A percentile compares a stretch with the other conserved stretches of the same genome.
Conservation (phyloP, 768 basidiomycete species). For the Pleurotus eryngii region DNA sequence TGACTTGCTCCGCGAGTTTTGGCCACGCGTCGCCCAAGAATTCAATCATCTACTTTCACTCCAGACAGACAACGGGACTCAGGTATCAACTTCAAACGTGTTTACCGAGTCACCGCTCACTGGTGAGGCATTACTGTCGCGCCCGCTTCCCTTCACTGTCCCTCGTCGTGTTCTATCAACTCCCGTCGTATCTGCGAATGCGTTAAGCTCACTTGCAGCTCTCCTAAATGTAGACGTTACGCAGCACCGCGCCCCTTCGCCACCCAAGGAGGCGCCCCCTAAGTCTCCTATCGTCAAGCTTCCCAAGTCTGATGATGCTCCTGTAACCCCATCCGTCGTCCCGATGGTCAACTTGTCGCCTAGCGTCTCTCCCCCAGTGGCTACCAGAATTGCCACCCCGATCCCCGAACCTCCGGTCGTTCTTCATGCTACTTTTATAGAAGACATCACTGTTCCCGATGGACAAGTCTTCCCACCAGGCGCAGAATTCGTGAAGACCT, state of each 20-base stretch:
- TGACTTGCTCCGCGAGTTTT: constrained; percentile 23
- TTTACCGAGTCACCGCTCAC: constrained; percentile 24
- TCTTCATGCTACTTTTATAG: constrained; percentile 55
- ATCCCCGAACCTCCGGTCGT: constrained; percentile 10
- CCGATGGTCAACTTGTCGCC: background rate
- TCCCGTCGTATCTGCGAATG: constrained; percentile 12
- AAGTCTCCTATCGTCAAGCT: background rate
- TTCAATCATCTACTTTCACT: constrained; percentile 26
- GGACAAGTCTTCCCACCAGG: constrained; percentile 80
- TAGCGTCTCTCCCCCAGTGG: background rate
- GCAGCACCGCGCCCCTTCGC: constrained; percentile 13
- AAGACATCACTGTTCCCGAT: constrained; percentile 69
- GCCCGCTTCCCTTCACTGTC: constrained; percentile 11
- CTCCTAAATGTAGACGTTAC: constrained; percentile 25
- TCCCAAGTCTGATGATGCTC: background rate
- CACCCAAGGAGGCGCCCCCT: background rate
- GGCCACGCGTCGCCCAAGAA: constrained; percentile 35
- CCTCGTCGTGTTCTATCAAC: constrained; percentile 9
- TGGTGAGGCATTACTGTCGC: constrained; percentile 26
- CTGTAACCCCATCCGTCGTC: background rate
- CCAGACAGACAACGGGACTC: constrained; percentile 9
- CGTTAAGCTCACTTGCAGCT: constrained; percentile 24
- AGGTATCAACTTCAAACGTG: constrained; percentile 2
- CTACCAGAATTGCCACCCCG: background rate
- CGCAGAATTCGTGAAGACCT: constrained; percentile 83